These are phyloP conservation scores for Jimgerdemannia lactiflua DNA, from an alignment of 192 early-diverging fungal species.

Conservation along the genomic window DNA sequence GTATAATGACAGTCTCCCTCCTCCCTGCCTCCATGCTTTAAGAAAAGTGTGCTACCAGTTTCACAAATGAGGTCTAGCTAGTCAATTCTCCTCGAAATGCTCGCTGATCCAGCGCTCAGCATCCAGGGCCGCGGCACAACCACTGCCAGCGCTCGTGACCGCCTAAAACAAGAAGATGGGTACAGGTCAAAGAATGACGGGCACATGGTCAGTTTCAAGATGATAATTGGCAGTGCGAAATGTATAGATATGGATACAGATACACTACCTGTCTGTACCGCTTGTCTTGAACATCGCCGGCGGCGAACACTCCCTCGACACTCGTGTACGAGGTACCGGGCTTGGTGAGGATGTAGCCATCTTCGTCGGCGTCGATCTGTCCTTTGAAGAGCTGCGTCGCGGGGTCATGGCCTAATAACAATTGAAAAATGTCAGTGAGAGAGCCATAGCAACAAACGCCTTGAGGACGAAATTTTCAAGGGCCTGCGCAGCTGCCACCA, in stretches of 20 bases:
- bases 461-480: no score
- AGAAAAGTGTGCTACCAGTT: no score
- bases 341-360: constrained; percentile 84
- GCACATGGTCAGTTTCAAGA: background rate
- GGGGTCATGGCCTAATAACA: constrained; percentile 68
- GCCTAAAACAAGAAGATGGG: constrained; percentile 56
- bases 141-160: constrained; percentile 93
- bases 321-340: constrained; percentile 83
- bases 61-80: background rate
- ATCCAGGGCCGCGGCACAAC: constrained; percentile 98
- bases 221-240: background rate
- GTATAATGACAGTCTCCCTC: background rate
- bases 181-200: background rate
- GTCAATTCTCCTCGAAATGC: constrained; percentile 28
- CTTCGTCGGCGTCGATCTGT: constrained; percentile 80
- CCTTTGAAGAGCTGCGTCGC: constrained; percentile 75
- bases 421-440: background rate
- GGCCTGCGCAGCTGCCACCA: no score
- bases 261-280: constrained; percentile 61
- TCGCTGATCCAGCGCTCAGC: constrained; percentile 94
- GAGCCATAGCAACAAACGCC: no score
- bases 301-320: constrained; percentile 93
- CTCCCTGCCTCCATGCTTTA: background rate
- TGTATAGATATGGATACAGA: background rate
- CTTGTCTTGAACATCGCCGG: constrained; percentile 97